phyloP scores from a whole-genome alignment of 768 basidiomycete species.

The Rubroboletus satanas region DNA sequence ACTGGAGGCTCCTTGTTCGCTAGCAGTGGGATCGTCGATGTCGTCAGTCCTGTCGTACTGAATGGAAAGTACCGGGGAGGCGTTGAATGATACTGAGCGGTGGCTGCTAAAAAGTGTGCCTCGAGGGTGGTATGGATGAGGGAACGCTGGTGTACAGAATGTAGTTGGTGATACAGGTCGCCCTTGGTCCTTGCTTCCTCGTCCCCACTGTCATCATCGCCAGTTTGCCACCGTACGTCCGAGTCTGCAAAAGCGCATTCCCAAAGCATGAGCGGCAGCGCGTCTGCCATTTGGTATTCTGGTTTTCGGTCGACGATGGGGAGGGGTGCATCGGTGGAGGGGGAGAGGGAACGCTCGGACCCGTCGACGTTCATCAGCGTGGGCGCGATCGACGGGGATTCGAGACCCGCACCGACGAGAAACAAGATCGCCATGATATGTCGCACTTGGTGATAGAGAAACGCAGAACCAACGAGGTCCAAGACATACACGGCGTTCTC shows the following conservation, averaged over 20 bases:
- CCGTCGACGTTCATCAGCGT: conserved; percentile 68
- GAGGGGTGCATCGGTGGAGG: conserved; percentile 26
- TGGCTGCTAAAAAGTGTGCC: conserved; percentile 60
- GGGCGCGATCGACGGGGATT: conserved; percentile 64
- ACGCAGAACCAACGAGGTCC: conserved; percentile 83
- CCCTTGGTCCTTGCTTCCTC: conserved; percentile 28
- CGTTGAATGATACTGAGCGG: conserved; percentile 45
- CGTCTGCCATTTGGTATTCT: conserved; percentile 91
- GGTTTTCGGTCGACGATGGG: conserved; percentile 71
- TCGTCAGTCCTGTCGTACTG: conserved; percentile 21
- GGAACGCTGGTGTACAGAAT: conserved; percentile 55
- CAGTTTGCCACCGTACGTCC: conserved; percentile 71
- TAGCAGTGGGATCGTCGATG: conserved; percentile 15
- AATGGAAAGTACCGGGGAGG: conserved; percentile 40
- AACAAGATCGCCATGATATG: conserved; percentile 92
- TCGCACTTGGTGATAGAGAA: conserved; percentile 93
- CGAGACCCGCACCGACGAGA: conserved; percentile 79
- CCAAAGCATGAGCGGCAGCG: conserved; percentile 88
- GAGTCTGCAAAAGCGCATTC: conserved; percentile 71
- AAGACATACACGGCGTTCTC: conserved; percentile 56
- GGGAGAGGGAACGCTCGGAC: conserved; percentile 3
- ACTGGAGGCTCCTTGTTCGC: conserved; percentile 20
- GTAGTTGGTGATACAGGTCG: conserved; percentile 49
- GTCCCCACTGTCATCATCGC: conserved; percentile 32
- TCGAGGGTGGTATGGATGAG: conserved; percentile 62